A percentile compares a stretch with the other conserved stretches of the same genome.
Evolutionary conservation across 1,139 yeast species (phyloP).

Genomic region (Hansenula sp.): DNA sequence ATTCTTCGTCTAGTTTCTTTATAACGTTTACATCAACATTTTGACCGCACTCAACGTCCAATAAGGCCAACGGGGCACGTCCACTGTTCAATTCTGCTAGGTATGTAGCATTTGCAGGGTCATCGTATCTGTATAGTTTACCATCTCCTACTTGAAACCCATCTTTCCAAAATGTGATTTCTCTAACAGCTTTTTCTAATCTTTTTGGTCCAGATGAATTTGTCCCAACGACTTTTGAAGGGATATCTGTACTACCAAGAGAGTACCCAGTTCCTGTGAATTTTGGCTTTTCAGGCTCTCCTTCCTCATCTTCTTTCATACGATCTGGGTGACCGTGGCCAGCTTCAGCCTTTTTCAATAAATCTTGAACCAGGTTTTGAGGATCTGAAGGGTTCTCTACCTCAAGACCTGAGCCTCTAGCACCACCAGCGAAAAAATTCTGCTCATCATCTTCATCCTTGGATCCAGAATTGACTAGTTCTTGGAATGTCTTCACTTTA

Average conservation of each 20-base stretch:
- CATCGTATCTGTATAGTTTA: conserved; percentile 79
- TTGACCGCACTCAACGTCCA: conserved; percentile 85
- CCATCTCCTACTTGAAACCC: conserved; percentile 97
- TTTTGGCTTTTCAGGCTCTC: conserved; percentile 29
- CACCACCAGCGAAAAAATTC: conserved; percentile 86
- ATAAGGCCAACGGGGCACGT: conserved; percentile 82
- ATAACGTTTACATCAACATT: conserved; percentile 93
- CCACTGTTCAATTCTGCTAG: conserved; percentile 83
- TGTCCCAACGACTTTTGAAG: conserved; percentile 33
- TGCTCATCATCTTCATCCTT: conserved; percentile 59
- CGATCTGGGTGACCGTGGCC: conserved; percentile 38
- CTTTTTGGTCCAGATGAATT: conserved; percentile 30
- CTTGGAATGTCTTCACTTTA: conserved; percentile 47
- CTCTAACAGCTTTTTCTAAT: conserved; percentile 57
- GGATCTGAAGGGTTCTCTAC: conserved; percentile 84
- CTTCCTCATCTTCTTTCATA: conserved; percentile 28
- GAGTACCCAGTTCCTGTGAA: conserved; percentile 77
- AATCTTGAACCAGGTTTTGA: conserved; percentile 47
- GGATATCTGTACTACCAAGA: conserved; percentile 62
- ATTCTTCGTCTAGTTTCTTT: conserved; percentile 79
- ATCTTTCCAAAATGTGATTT: conserved; percentile 92
- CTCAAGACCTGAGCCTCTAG: conserved; percentile 89
- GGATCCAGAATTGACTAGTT: conserved; percentile 38
- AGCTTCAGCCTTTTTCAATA: conserved; percentile 55
- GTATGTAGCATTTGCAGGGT: conserved; percentile 76